phyloP scores from a whole-genome alignment of 1,139 yeast genomes.

The Scheffersomyces cryptocercus region DNA sequence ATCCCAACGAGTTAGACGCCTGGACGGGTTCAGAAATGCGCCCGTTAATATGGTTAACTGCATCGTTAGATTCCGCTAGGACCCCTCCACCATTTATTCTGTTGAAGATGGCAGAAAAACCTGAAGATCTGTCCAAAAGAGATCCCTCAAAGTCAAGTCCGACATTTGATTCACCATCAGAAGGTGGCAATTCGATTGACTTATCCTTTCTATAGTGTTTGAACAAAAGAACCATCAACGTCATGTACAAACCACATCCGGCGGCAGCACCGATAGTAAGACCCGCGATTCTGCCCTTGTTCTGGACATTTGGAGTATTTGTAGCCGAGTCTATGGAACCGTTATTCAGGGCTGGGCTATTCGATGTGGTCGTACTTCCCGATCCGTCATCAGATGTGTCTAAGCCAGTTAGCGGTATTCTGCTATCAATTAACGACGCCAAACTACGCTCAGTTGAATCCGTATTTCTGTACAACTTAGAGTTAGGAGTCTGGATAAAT shows the following conservation, averaged over 20 bases:
- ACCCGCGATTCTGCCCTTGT: slow-evolving; percentile 53
- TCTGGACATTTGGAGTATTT: slow-evolving; percentile 14
- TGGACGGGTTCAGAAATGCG: slow-evolving; percentile 48
- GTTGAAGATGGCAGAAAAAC: slow-evolving; percentile 34
- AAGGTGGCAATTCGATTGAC: slow-evolving; percentile 41
- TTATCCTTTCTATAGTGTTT: slow-evolving; percentile 38
- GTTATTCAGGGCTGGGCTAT: slow-evolving; percentile 17
- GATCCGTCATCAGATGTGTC: slow-evolving; percentile 21
- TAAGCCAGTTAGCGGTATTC: slow-evolving; percentile 63
- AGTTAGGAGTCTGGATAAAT: slow-evolving; percentile 42
- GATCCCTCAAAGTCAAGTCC: slow-evolving; percentile 25
- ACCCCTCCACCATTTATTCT: slow-evolving; percentile 25
- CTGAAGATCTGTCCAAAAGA: slow-evolving; percentile 16
- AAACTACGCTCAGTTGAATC: slow-evolving; percentile 48
- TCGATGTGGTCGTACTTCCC: slow-evolving; percentile 15
- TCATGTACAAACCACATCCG: slow-evolving; percentile 61
- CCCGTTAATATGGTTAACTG: slow-evolving; percentile 13
- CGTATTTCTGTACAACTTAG: slow-evolving; percentile 53
- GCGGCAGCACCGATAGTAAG: slow-evolving; percentile 67
- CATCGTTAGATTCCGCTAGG: slow-evolving; percentile 12
- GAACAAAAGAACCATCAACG: slow-evolving; percentile 49
- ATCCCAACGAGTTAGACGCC: slow-evolving; percentile 49
- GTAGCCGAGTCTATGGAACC: slow-evolving; percentile 45
- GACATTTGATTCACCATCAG: slow-evolving; percentile 43
- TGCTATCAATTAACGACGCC: slow-evolving; percentile 59